Conservation (phyloP, 2,329 filamentous ascomycete species). For the Dactylonectria macrodidyma region DNA sequence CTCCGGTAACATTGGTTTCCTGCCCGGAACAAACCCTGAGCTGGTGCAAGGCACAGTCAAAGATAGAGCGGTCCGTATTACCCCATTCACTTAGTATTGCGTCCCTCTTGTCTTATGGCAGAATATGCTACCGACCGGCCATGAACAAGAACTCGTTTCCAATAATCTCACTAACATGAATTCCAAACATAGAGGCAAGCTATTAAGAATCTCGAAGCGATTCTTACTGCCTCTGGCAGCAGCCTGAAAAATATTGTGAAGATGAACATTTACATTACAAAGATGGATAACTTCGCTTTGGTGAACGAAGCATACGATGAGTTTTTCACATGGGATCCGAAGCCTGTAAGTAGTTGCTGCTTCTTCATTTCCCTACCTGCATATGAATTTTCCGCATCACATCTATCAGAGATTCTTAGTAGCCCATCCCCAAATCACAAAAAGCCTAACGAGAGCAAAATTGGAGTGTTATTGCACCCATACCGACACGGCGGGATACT, state of each 20-base stretch:
- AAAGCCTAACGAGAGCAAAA: too few relatives aligned
- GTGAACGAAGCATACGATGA: conserved; percentile 71
- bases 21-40: conserved; percentile 63
- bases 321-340: conserved; percentile 53
- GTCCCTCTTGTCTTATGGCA: too few relatives aligned
- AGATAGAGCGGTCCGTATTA: conserved; percentile 56
- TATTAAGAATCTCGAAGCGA: conserved; percentile 70
- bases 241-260: conserved; percentile 75
- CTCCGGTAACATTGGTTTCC: conserved; percentile 73
- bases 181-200: conserved; percentile 55
- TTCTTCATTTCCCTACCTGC: too few relatives aligned
- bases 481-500: conserved; percentile 55
- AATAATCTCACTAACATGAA: background rate
- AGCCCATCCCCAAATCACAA: too few relatives aligned
- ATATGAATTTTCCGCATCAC: too few relatives aligned
- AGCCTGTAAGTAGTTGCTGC: too few relatives aligned
- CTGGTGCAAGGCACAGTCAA: conserved; percentile 71
- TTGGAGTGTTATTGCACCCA: too few relatives aligned
- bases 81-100: too few relatives aligned
- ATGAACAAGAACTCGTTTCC: background rate
- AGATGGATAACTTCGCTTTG: conserved; percentile 75
- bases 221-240: conserved; percentile 74
- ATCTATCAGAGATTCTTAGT: too few relatives aligned
- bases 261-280: conserved; percentile 76
- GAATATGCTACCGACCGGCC: too few relatives aligned